Percentiles rank a stretch among this genome's conserved stretches.
Evolutionary conservation across 495 filamentous ascomycete genomes (phyloP).

Genomic region (Venustampulla echinocandica): DNA sequence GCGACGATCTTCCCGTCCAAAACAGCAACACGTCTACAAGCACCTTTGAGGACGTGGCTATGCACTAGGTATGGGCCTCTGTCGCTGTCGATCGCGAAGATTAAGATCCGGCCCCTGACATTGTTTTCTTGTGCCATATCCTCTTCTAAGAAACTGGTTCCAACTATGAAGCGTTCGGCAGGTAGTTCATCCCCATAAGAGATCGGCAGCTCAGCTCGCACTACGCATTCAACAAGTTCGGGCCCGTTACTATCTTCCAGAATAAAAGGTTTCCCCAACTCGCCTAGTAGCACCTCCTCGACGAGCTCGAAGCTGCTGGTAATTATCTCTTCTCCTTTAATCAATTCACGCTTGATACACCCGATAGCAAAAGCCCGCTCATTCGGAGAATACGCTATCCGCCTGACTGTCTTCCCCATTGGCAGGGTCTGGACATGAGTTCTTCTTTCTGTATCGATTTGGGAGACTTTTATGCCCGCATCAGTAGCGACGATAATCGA

Average conservation of each 20-base stretch:
- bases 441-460: conserved; percentile 74
- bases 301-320: conserved; percentile 42
- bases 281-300: conserved; percentile 41
- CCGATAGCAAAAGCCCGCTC: conserved; percentile 82
- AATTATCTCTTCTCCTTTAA: conserved; percentile 38
- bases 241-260: conserved; percentile 45
- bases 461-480: conserved; percentile 66
- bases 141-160: conserved; percentile 68
- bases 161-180: conserved; percentile 78
- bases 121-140: conserved; percentile 29
- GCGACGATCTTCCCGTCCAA: conserved; percentile 74
- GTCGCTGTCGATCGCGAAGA: conserved; percentile 73
- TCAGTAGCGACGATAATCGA: conserved; percentile 74
- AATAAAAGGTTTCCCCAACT: conserved; percentile 32
- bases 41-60: conserved; percentile 57
- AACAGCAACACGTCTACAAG: conserved; percentile 68
- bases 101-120: conserved; percentile 59
- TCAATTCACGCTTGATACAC: conserved; percentile 57
- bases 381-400: conserved; percentile 74
- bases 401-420: conserved; percentile 73
- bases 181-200: conserved; percentile 42
- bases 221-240: conserved; percentile 79
- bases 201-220: conserved; percentile 65
- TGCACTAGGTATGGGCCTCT: conserved; percentile 59
- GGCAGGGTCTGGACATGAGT: conserved; percentile 76